These are phyloP conservation scores for Cercospora sesami DNA, from an alignment of 2,329 filamentous ascomycete species.

Conservation along the genomic window DNA sequence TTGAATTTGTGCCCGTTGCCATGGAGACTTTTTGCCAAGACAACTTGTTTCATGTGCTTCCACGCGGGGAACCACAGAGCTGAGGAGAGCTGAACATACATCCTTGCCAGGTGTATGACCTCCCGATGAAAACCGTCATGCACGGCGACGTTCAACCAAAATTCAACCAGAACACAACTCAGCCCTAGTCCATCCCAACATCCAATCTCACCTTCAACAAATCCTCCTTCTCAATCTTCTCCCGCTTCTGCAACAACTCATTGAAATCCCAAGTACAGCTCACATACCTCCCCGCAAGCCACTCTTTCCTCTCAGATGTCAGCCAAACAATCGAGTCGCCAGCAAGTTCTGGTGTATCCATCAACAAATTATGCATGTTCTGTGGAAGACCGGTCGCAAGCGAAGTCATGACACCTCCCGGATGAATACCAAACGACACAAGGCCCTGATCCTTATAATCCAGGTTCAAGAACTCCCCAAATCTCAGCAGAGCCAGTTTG, in stretches of 20 bases:
- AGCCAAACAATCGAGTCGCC: conserved; percentile 39
- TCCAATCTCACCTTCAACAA: conserved; percentile 39
- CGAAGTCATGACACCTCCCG: conserved; percentile 50
- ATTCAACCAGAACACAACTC: neutral
- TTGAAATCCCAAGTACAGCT: conserved; percentile 44
- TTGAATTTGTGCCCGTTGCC: neutral
- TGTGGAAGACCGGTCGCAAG: conserved; percentile 43
- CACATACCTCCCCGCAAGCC: conserved; percentile 44
- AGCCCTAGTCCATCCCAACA: conserved; percentile 20
- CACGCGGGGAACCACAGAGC: neutral
- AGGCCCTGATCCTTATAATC: conserved; percentile 50
- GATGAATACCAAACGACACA: conserved; percentile 48
- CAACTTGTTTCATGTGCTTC: neutral
- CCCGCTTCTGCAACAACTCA: conserved; percentile 39
- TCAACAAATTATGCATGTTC: conserved; percentile 24
- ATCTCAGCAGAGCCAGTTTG: conserved; percentile 49
- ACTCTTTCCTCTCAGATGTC: conserved; percentile 39
- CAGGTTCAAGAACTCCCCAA: conserved; percentile 48
- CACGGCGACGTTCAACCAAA: neutral
- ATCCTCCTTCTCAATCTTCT: conserved; percentile 40
- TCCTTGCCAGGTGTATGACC: neutral
- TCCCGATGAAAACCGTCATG: neutral
- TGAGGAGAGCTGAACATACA: neutral
- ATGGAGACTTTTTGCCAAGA: conserved; percentile 8
- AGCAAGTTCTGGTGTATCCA: conserved; percentile 38